Base-by-base conservation (phyloP, 2,329 filamentous ascomycete species). In the Beauveria caledonica region DNA sequence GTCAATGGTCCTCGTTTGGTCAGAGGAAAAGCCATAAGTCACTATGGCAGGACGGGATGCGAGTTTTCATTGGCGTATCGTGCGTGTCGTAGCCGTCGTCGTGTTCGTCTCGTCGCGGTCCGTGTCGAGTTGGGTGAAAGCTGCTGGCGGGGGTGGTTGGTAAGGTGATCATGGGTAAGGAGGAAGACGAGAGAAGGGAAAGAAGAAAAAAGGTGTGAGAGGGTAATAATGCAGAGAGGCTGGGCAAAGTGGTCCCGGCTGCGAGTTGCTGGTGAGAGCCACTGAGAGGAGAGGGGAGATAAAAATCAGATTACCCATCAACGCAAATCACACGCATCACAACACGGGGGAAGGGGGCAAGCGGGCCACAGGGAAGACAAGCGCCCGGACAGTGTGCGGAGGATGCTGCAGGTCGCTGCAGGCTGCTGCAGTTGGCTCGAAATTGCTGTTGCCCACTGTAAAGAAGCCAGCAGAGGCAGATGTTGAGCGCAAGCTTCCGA, bases 81-180 rank as follows among this genome's bases (percentile, higher is more conserved):
- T 56, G 17, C 11, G 15, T 19, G 48, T 53, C 45, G 54, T 49
- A 57, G 44, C 44, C 44, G 54, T 40, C 19, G 45, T 56, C 23
- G 40, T 21, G 10, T 5, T 39, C 42, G 27, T 48, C n/a, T 39
- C 29, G 45, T 57, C 21, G 19, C 27, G 25, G 6, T 11, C n/a
- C n/a, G 53, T 45, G 42, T 33, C n/a, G 21, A 27, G 45, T 17
- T 23, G 25, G n/a, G 7, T 39, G 44, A 45, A 36, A 44, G 33
- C 36, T 51, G 56, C 56, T 51, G 29, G 56, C 46, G 45, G 56
- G 54, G 57, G 57, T 45, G 49, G 49, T 52, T 60, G 57, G 57
- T 19, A 42, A 39, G 40, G 27, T 48, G 48, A 36, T 60, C 48
- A 60, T 53, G 61, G 56, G 58, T 40, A 19, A 53, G 52, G 44